Evolutionary conservation across 331 rosid genomes (phyloP), one percentile per base, ranked within the genome.

Genomic region (Acacia concinna): DNA sequence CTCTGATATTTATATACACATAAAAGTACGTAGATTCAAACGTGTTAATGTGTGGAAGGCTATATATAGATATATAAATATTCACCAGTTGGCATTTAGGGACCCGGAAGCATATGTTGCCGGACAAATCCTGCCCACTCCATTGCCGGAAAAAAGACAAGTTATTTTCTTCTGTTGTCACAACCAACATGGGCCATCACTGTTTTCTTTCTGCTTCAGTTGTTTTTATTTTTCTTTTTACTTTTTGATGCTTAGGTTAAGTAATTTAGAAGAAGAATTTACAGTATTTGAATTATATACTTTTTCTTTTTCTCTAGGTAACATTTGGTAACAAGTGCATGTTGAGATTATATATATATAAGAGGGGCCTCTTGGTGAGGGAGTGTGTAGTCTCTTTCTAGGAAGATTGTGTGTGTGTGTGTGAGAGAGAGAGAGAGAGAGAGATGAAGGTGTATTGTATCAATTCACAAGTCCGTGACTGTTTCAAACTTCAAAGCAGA

Each of bases 121-220:
- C 31, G 68, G 71, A 69, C 28, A 79, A 78, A 41, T 32, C 25
- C 17, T 74, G 57, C 47, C 59, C 56, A 18, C 81, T 44, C 84
- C 78, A 72, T 62, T 76, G 37, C 77, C 44, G 77, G 34, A 71
- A 75, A 75, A 64, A 37, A 21, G 75, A 79, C 86, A 72, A 79
- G 67, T 8, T 6, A n/a, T 10, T 27, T 4, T 5, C 73, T 32
- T 43, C 66, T 82, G 84, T 71, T 17, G 82, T 57, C 78, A 71
- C 80, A 23, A 31, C 67, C 77, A 69, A 40, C 12, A 14, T 40
- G 73, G 73, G 54, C 73, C 73, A 68, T 1, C 10, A 23, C 20
- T 68, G 73, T 68, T 68, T 40, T 38, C 54, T 68, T 40, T 38
- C 54, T 40, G 54, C 52, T 23, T 8, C 5, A 7, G 44, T 9